Base-by-base conservation (phyloP, 1,284 basidiomycete species). In the Rhizoctonia solani region DNA sequence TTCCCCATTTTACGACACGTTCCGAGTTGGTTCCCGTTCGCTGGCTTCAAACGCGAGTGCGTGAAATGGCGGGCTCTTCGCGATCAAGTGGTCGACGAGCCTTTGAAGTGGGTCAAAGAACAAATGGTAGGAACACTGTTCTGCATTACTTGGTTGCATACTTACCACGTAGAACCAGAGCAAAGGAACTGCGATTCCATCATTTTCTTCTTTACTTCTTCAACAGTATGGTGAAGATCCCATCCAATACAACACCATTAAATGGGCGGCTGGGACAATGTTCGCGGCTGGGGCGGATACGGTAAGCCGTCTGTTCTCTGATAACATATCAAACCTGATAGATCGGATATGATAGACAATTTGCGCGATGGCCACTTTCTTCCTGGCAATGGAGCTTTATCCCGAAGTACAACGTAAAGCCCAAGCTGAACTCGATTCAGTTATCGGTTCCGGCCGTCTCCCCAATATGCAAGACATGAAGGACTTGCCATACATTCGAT, bases 301-400 rank as follows among this genome's bases (percentile, higher is more conserved):
- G 23, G 61, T 66, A 39, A 11, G 61, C 46, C 41, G 30, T 21
- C 25, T 16, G n/a, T 19, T 9, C 30, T 13, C 6, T 16, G 23
- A 3, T 30, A 1, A 27, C 14, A n/a, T 4, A 39, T 27, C 37
- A n/a, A 61, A 19, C n/a, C 58, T 61, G 14, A 61, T 30, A 14
- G 32, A 32, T 39, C 44, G 37, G 23, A 11, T 39, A 32, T 23
- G 4, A 34, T 32, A 71, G 70, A 70, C 66, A 5, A 46, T 61
- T n/a, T 37, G 41, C 14, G 54, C 66, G 13, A 42, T 75, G 21
- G 49, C 56, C 14, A 69, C 71, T 21, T 75, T 75, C 54, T 70
- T 75, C 21, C 67, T 75, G 46, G 74, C 74, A 34, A 74, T 76
- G 72, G 55, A 72, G 19, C 52, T 59, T 13, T 72, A 69, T 50